These are phyloP conservation scores for Eruca vesicaria DNA, from an alignment of 441 rosid genomes.

Conservation along the genomic window DNA sequence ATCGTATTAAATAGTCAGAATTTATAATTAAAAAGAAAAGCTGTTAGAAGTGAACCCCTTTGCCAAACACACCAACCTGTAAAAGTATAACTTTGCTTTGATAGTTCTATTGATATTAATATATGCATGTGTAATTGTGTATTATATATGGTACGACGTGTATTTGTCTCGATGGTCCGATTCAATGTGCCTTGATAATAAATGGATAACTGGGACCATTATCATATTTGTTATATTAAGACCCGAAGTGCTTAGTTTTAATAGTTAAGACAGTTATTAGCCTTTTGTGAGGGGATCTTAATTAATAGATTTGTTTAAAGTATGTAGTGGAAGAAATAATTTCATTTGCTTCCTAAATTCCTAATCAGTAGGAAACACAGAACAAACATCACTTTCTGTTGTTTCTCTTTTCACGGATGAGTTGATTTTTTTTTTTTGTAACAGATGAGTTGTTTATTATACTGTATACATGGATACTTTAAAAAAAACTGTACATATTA, in stretches of 20 bases:
- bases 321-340: conserved; percentile 25
- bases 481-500: neutral
- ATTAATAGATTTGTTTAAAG: neutral
- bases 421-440: no score
- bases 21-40: neutral
- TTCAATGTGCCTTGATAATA: conserved; percentile 27
- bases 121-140: conserved; percentile 12
- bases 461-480: neutral
- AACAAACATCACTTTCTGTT: conserved; percentile 29
- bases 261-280: conserved; percentile 27
- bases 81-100: conserved; percentile 30
- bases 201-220: conserved; percentile 17
- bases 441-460: neutral
- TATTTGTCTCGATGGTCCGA: conserved; percentile 2
- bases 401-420: neutral
- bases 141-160: conserved; percentile 6
- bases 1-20: neutral
- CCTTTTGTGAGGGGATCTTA: neutral
- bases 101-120: conserved; percentile 3
- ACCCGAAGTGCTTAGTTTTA: neutral
- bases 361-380: conserved; percentile 30
- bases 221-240: neutral
- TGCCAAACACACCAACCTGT: conserved; percentile 36
- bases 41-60: conserved; percentile 30
- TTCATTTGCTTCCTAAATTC: conserved; percentile 27